Evolutionary conservation across 148 eudicot species (phyloP).

Genomic region (Persicaria maculosa): DNA sequence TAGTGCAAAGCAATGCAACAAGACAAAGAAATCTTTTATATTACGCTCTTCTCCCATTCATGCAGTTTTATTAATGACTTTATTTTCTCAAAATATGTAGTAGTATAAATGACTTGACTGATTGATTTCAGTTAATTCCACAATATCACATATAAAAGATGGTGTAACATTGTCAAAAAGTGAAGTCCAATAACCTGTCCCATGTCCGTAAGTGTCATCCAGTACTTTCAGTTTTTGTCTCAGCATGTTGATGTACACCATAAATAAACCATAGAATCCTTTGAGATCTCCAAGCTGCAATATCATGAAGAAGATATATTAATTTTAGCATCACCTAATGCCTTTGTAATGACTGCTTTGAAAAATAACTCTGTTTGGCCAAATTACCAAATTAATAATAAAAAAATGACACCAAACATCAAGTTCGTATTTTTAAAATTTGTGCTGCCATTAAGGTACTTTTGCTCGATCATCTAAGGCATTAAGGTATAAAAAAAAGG

Average conservation of each 20-base stretch:
- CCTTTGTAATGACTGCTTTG: background rate
- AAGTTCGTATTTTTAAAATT: background rate
- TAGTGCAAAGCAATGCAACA: background rate
- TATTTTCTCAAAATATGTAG: background rate
- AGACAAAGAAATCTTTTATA: background rate
- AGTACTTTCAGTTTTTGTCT: constrained; percentile 76
- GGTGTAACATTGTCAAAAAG: background rate
- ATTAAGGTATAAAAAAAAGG: no score
- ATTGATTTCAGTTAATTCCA: background rate
- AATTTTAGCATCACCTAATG: background rate
- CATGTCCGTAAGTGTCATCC: constrained; percentile 66
- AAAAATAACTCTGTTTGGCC: background rate
- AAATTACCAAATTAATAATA: background rate
- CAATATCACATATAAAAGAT: background rate
- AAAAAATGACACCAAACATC: background rate
- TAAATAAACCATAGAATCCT: constrained; percentile 71
- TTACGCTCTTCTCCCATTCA: background rate
- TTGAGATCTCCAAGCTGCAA: constrained; percentile 86
- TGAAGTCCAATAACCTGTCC: constrained; percentile 43
- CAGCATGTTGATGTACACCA: constrained; percentile 63
- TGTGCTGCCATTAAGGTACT: background rate
- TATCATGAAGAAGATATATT: constrained; percentile 4
- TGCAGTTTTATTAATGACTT: background rate
- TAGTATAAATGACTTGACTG: background rate
- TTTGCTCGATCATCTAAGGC: no score